Evolutionary conservation across 805 yeast species (phyloP).

Genomic region (Pichia thaimueangensis): DNA sequence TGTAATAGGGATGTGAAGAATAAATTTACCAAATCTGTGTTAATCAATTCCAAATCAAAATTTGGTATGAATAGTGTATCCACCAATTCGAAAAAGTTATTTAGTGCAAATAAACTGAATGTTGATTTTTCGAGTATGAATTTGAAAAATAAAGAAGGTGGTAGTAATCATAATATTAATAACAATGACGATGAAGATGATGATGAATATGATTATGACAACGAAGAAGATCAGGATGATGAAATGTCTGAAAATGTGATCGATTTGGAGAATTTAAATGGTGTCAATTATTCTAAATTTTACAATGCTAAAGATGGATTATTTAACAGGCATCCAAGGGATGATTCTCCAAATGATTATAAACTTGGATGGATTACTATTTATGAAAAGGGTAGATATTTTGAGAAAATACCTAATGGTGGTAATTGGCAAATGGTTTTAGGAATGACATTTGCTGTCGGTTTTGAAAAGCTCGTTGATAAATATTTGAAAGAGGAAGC

Average conservation of each 20-base stretch:
- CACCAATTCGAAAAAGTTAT: constrained; percentile 6
- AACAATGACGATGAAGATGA: constrained; percentile 9
- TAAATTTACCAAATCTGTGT: constrained; percentile 24
- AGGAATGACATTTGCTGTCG: constrained; percentile 48
- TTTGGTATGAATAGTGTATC: background rate
- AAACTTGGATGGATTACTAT: constrained; percentile 63
- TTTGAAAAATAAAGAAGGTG: background rate
- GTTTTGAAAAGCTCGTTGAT: constrained; percentile 33
- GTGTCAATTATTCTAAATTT: constrained; percentile 19
- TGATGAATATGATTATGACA: constrained; percentile 17
- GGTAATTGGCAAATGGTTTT: constrained; percentile 52
- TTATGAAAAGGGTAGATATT: constrained; percentile 39
- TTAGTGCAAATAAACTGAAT: constrained; percentile 9
- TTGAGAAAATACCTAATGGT: constrained; percentile 29
- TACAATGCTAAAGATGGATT: constrained; percentile 53
- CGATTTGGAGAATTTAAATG: background rate
- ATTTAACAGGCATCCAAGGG: constrained; percentile 41
- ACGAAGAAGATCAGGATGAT: constrained; percentile 14
- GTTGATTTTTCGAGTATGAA: constrained; percentile 10
- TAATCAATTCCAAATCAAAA: constrained; percentile 15
- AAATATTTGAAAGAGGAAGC: constrained; percentile 15
- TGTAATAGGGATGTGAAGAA: constrained; percentile 26
- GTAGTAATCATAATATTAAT: constrained; percentile 5
- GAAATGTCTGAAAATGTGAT: constrained; percentile 9
- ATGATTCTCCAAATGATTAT: constrained; percentile 54